Evolutionary conservation across 768 basidiomycete genomes (phyloP).

Genomic region (Termitomyces sp.): DNA sequence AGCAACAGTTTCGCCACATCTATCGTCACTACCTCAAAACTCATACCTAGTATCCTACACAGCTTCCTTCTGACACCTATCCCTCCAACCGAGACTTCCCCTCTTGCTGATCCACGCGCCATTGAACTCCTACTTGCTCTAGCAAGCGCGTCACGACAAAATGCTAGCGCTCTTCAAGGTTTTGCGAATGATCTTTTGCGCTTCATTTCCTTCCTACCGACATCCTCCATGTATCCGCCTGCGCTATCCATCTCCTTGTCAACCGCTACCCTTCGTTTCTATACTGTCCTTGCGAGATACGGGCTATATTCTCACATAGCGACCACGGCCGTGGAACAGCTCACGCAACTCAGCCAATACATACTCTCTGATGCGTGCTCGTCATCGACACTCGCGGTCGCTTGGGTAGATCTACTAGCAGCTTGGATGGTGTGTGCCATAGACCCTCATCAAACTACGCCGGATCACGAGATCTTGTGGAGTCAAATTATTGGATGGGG

Average conservation of each 20-base stretch:
- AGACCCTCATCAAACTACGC: conserved; percentile 88
- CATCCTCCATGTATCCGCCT: conserved; percentile 31
- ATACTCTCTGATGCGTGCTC: conserved; percentile 31
- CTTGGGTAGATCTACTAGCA: conserved; percentile 58
- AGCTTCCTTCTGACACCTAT: conserved; percentile 54
- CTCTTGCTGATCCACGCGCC: conserved; percentile 41
- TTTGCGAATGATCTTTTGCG: conserved; percentile 64
- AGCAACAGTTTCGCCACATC: conserved; percentile 44
- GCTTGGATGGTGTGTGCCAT: conserved; percentile 78
- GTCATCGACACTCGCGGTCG: conserved; percentile 29
- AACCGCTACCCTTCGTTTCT: conserved; percentile 54
- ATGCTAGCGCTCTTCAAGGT: conserved; percentile 51
- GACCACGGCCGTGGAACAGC: conserved; percentile 53
- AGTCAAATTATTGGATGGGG: conserved; percentile 76
- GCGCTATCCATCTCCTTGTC: conserved; percentile 46
- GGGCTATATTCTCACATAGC: conserved; percentile 72
- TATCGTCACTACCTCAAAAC: conserved; percentile 45
- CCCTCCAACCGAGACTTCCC: conserved; percentile 27
- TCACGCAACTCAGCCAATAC: conserved; percentile 45
- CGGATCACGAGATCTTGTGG: conserved; percentile 86
- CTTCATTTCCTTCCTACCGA: conserved; percentile 57
- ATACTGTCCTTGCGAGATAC: conserved; percentile 63
- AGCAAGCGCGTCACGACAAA: conserved; percentile 59
- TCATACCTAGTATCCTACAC: conserved; percentile 47
- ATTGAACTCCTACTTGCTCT: conserved; percentile 53